phyloP scores from a whole-genome alignment of 164 flowering plant genomes.

The Cinnamomum chago region DNA sequence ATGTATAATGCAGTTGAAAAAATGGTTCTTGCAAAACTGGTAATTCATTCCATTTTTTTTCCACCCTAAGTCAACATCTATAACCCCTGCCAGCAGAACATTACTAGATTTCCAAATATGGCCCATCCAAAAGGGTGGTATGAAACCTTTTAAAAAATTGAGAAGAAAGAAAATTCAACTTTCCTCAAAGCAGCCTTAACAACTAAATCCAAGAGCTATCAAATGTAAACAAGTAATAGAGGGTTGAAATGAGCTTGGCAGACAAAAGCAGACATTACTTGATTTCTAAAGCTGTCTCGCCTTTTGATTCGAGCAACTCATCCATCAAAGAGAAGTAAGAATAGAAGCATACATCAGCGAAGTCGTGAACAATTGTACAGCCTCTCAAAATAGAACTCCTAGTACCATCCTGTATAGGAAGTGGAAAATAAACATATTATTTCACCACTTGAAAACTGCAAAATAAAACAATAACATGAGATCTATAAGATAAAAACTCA shows the following conservation, averaged over 20 bases:
- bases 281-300: constrained; percentile 16
- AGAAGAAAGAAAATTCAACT: background rate
- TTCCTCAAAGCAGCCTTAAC: background rate
- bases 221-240: background rate
- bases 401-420: constrained; percentile 20
- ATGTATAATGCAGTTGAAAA: too few relatives aligned
- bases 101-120: background rate
- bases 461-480: too few relatives aligned
- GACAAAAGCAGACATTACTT: constrained; percentile 9
- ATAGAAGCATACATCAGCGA: constrained; percentile 20
- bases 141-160: background rate
- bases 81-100: background rate
- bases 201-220: background rate
- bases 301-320: constrained; percentile 14
- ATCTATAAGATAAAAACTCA: background rate
- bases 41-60: too few relatives aligned
- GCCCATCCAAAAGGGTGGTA: background rate
- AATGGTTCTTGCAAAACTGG: too few relatives aligned
- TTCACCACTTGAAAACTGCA: too few relatives aligned
- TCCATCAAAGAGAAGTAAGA: constrained; percentile 27
- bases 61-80: background rate
- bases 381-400: constrained; percentile 19
- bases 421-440: background rate
- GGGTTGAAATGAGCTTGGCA: background rate
- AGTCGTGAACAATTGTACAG: constrained; percentile 20